Evolutionary conservation across 164 flowering plant genomes (phyloP).

Genomic region (Nelumbo lutea): DNA sequence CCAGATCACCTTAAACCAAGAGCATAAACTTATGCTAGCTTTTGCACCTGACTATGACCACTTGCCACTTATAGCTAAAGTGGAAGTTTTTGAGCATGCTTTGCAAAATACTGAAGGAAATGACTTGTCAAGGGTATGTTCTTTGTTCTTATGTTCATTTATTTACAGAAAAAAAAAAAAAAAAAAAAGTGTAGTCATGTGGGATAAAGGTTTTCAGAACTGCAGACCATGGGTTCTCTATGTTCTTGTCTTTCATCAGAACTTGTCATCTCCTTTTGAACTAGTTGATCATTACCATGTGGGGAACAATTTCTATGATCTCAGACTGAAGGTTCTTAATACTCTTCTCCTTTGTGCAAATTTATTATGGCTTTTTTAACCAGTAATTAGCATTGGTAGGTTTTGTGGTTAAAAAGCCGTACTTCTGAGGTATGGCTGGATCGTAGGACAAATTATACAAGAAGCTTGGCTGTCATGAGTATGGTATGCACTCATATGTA

Average conservation of each 20-base stretch:
- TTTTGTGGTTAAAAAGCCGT: constrained; percentile 96
- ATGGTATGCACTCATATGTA: constrained; percentile 54
- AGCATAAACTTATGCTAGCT: constrained; percentile 84
- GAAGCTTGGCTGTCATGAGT: constrained; percentile 99
- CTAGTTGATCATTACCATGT: neutral
- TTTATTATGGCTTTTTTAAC: constrained; percentile 1
- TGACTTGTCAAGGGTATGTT: constrained; percentile 76
- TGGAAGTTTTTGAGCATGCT: constrained; percentile 95
- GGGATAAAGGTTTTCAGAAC: neutral
- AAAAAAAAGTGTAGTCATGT: neutral
- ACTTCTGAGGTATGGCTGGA: constrained; percentile 97
- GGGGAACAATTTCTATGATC: neutral
- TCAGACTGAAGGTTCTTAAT: neutral
- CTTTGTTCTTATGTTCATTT: neutral
- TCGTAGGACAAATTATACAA: constrained; percentile 92
- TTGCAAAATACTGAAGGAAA: constrained; percentile 88
- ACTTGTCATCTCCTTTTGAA: constrained; percentile 1
- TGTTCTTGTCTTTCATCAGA: neutral
- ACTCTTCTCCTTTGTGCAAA: neutral
- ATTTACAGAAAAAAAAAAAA: neutral
- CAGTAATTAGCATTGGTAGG: constrained; percentile 33
- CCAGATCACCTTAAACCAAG: constrained; percentile 88
- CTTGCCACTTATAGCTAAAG: constrained; percentile 93
- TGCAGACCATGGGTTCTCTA: neutral
- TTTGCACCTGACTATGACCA: constrained; percentile 97